Evolutionary conservation across 1,284 basidiomycete genomes (phyloP).

Genomic region (Irpex sp.): DNA sequence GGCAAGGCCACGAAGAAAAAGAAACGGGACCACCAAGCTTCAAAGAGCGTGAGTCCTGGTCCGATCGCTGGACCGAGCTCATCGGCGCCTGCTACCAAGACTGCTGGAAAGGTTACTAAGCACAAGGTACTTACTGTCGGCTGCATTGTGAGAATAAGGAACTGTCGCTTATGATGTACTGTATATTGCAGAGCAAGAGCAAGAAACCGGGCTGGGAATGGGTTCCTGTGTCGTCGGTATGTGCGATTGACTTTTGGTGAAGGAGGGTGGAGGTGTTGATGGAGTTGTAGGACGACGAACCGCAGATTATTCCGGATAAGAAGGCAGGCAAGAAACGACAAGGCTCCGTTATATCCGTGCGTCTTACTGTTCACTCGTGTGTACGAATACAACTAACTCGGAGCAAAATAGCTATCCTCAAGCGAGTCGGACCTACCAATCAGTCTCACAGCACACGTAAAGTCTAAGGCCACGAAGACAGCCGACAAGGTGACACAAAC

Average conservation of each 20-base stretch:
- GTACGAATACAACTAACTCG: too few species aligned
- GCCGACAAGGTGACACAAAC: not conserved
- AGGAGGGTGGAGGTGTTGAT: not conserved
- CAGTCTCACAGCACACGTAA: not conserved
- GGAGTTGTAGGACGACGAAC: not conserved
- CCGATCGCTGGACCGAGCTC: slow-evolving; percentile 9
- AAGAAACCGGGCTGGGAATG: slow-evolving; percentile 3
- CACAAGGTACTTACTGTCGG: not conserved
- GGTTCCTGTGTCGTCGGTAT: not conserved
- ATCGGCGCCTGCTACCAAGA: slow-evolving; percentile 4
- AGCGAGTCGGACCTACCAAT: not conserved
- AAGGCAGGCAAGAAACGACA: not conserved
- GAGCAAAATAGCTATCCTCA: not conserved
- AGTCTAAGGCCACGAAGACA: not conserved
- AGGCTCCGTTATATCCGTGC: not conserved
- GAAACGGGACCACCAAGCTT: slow-evolving; percentile 20
- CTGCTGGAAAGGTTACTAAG: slow-evolving; percentile 16
- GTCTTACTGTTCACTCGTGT: not conserved
- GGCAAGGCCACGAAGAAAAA: slow-evolving; percentile 13
- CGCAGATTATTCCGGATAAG: not conserved
- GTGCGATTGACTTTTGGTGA: too few species aligned
- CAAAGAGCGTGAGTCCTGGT: slow-evolving; percentile 18
- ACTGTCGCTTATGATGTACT: not conserved
- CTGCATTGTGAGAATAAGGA: not conserved
- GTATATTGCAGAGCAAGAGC: not conserved